Conservation (phyloP, 257 asterid species). For the Rauvolfia tetraphylla region DNA sequence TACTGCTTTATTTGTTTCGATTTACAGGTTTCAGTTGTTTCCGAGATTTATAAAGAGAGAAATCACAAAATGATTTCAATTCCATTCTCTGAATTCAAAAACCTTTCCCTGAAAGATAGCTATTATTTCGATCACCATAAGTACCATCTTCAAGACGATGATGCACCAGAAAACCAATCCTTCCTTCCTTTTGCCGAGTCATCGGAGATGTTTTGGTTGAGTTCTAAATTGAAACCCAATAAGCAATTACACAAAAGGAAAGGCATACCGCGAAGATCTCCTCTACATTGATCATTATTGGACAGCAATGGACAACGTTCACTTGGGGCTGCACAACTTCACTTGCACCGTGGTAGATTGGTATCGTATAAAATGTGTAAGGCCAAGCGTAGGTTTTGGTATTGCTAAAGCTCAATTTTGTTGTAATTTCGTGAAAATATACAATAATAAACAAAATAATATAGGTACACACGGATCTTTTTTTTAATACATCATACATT, state of each 20-base stretch:
- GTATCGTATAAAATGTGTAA: too few species aligned
- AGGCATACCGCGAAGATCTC: constrained; percentile 62
- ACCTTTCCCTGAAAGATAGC: background rate
- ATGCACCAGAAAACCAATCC: constrained; percentile 30
- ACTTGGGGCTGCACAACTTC: too few species aligned
- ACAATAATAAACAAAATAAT: too few species aligned
- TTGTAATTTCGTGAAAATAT: background rate
- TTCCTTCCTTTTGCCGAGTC: constrained; percentile 33
- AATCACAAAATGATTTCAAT: constrained; percentile 16
- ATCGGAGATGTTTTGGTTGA: constrained; percentile 45
- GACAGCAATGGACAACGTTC: too few species aligned
- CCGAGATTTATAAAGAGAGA: constrained; percentile 21
- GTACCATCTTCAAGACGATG: constrained; percentile 11
- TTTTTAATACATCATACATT: too few species aligned
- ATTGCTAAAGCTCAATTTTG: background rate
- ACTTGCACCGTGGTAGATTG: too few species aligned
- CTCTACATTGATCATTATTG: constrained; percentile 25
- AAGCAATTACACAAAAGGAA: constrained; percentile 53
- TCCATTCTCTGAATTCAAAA: constrained; percentile 18
- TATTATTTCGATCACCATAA: background rate
- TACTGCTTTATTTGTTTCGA: background rate
- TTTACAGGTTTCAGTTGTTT: constrained; percentile 36
- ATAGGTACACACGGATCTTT: background rate
- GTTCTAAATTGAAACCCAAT: constrained; percentile 38
- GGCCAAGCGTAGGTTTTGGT: background rate